phyloP scores from a whole-genome alignment of 1,139 yeast genomes.

The Geotrichum restrictum region DNA sequence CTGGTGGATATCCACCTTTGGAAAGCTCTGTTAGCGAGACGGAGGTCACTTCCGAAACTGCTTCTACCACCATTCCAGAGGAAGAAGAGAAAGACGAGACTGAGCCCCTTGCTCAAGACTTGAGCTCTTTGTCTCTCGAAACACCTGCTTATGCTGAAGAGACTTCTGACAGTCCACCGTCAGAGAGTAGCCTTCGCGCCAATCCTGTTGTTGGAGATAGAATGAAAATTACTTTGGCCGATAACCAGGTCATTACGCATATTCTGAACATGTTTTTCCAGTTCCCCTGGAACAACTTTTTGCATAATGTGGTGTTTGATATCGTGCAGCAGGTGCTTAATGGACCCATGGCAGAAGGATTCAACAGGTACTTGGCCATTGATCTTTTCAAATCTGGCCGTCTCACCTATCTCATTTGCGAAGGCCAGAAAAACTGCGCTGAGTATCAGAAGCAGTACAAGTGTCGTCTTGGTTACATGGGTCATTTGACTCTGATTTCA shows the following conservation, averaged over 20 bases:
- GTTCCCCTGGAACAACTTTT: conserved; percentile 96
- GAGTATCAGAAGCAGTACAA: conserved; percentile 58
- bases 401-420: conserved; percentile 72
- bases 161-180: background rate
- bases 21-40: background rate
- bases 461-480: conserved; percentile 90
- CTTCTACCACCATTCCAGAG: conserved; percentile 5
- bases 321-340: conserved; percentile 93
- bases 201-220: conserved; percentile 86
- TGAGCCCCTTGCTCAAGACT: conserved; percentile 1
- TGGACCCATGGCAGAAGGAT: conserved; percentile 91
- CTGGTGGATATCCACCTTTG: conserved; percentile 6
- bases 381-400: conserved; percentile 78
- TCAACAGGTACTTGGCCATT: conserved; percentile 81
- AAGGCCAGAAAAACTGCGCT: conserved; percentile 75
- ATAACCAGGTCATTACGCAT: conserved; percentile 71
- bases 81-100: conserved; percentile 9
- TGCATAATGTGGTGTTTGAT: conserved; percentile 96
- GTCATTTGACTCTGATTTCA: conserved; percentile 85
- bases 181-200: conserved; percentile 44
- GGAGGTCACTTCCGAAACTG: background rate
- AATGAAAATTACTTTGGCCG: conserved; percentile 79
- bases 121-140: conserved; percentile 7
- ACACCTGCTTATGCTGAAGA: conserved; percentile 21
- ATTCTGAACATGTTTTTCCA: conserved; percentile 79